These are phyloP conservation scores for Coemansia furcata DNA, from an alignment of 192 early-diverging fungal species.

Conservation along the genomic window DNA sequence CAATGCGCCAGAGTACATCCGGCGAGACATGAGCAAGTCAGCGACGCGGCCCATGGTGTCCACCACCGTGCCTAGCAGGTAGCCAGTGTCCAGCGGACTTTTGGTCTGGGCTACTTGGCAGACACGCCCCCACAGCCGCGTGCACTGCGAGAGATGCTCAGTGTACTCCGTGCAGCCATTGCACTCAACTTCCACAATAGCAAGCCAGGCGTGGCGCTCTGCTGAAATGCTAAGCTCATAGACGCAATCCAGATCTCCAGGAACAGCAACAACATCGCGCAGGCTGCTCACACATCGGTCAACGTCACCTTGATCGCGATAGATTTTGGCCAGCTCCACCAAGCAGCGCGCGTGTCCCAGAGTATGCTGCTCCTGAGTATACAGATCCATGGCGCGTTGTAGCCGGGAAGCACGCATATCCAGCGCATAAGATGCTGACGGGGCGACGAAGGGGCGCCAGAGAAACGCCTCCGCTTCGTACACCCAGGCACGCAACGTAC, in stretches of 20 bases:
- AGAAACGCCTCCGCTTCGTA: slow-evolving; percentile 34
- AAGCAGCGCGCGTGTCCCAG: slow-evolving; percentile 29
- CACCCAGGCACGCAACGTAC: slow-evolving; percentile 24
- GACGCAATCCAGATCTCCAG: background rate
- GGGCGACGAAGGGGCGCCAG: slow-evolving; percentile 19
- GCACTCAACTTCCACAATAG: slow-evolving; percentile 20
- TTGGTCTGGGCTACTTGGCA: background rate
- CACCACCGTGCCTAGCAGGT: slow-evolving; percentile 17
- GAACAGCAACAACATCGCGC: slow-evolving; percentile 16
- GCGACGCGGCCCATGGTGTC: slow-evolving; percentile 10
- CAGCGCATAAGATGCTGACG: slow-evolving; percentile 1
- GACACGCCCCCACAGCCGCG: slow-evolving; percentile 17
- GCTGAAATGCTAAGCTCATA: slow-evolving; percentile 16
- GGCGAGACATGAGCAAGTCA: slow-evolving; percentile 37
- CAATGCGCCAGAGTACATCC: slow-evolving; percentile 16
- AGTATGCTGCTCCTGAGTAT: background rate
- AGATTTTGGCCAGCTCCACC: slow-evolving; percentile 28
- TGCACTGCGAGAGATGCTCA: slow-evolving; percentile 3
- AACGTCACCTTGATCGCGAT: slow-evolving; percentile 19
- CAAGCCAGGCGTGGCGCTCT: slow-evolving; percentile 42
- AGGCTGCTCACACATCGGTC: slow-evolving; percentile 4
- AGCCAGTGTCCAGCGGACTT: slow-evolving; percentile 8
- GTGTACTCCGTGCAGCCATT: background rate
- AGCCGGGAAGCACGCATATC: slow-evolving; percentile 4
- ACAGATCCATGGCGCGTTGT: slow-evolving; percentile 8